These are phyloP conservation scores for Apiospora phragmitis DNA, from an alignment of 2,329 filamentous ascomycete genomes.

Conservation along the genomic window DNA sequence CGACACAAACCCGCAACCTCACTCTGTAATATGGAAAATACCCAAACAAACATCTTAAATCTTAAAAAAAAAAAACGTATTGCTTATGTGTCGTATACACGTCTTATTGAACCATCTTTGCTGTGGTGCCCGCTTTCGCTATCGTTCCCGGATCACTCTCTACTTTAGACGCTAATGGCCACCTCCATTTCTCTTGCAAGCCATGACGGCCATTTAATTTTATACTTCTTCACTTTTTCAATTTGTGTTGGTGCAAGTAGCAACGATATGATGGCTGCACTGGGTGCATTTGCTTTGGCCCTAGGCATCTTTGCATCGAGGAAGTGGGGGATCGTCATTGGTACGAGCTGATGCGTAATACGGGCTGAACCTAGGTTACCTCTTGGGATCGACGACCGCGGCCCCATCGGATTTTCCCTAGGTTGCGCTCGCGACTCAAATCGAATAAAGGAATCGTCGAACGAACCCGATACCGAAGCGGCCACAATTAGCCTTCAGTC, in stretches of 20 bases:
- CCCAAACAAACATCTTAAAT: not conserved
- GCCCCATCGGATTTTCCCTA: not conserved
- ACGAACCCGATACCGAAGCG: conserved; percentile 4
- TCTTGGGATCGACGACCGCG: not conserved
- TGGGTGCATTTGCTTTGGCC: not conserved
- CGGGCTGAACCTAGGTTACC: not conserved
- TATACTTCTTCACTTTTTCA: not conserved
- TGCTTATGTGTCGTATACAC: not conserved
- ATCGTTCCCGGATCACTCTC: not conserved
- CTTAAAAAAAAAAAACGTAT: not conserved
- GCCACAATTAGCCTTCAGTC: not conserved
- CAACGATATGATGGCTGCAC: not conserved
- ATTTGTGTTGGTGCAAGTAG: not conserved
- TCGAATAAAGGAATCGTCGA: not conserved
- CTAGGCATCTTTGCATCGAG: not conserved
- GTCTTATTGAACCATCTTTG: not conserved
- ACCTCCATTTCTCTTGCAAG: not conserved
- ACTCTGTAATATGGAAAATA: conserved; percentile 4
- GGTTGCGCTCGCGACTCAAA: not conserved
- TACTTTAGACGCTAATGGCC: not conserved
- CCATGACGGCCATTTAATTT: not conserved
- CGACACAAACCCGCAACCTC: not conserved
- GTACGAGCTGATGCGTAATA: not conserved
- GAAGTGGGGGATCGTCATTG: not conserved
- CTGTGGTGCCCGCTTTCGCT: not conserved